Evolutionary conservation across 305 asterid genomes (phyloP), one percentile per base, ranked within the genome.

Genomic region (Plantago lanceolata): DNA sequence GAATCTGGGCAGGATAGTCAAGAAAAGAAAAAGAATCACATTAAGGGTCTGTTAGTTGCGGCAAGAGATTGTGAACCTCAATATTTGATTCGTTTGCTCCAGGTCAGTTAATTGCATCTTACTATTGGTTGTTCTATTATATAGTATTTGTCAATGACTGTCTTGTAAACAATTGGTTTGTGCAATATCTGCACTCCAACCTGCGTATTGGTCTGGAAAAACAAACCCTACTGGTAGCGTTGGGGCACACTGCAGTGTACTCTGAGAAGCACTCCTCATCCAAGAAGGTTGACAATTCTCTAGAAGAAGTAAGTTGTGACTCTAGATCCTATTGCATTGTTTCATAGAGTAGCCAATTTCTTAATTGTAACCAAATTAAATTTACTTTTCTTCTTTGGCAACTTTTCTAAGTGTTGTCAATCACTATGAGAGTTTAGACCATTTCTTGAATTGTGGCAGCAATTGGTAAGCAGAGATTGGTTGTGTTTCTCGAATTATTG

Each of bases 51-150:
- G 56, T 82, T 93, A 56, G 96, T 87, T 68, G 99, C 97, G 54
- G 96, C 99, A 15, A 87, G 87, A 68, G 97, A 85, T 78, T 85
- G 96, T 77, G 97, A 93, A 82, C 97, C 96, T 78, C 94, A 81
- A 59, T 90, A 81, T 81, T 76, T 93, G 87, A 85, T 89, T 73
- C 90, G 99, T 68, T 76, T 89, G 64, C 97, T 93, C 77, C 95
- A 93, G 95, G 97, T 93, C 58, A 67, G 60, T 21, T 63, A 48
- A 53, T 20, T 19, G 57, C 59, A 33, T 35, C 56, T 44, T 69
- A 18, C 26, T 17, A 18, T 50, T 50, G 17, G 43, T 47, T 9
- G 8, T 33, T 33, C 26, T 71, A 59, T 49, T 61, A 44, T 70
- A 63, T 66, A 50, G 28, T 67, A 65, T 61, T 56, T 64, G 44